phyloP scores from a whole-genome alignment of 169 alveolate species.

The Theileria parva region DNA sequence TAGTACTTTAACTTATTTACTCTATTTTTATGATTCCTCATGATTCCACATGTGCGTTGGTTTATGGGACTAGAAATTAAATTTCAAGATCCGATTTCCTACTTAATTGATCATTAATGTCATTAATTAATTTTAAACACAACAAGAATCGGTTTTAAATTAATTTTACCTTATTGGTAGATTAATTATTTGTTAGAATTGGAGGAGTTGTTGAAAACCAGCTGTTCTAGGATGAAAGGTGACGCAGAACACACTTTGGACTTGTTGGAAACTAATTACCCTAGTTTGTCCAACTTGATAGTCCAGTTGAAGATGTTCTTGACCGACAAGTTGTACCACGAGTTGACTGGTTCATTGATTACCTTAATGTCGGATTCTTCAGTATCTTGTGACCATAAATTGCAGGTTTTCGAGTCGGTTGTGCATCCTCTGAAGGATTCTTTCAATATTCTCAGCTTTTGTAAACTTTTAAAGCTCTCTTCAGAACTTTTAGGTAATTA shows the following conservation, averaged over 20 bases:
- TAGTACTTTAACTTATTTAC: neutral
- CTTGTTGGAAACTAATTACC: constrained; percentile 53
- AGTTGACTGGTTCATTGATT: constrained; percentile 54
- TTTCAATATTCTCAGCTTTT: constrained; percentile 52
- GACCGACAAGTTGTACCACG: constrained; percentile 62
- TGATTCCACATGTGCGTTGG: neutral
- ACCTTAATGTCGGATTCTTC: constrained; percentile 20
- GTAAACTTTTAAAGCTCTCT: constrained; percentile 34
- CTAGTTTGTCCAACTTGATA: constrained; percentile 43
- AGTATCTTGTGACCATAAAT: constrained; percentile 51
- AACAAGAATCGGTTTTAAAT: neutral
- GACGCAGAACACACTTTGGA: constrained; percentile 56
- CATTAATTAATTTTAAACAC: neutral
- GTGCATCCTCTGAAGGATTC: constrained; percentile 67
- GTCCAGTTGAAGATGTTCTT: constrained; percentile 46
- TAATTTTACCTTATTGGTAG: neutral
- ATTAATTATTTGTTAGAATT: neutral
- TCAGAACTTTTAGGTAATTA: constrained; percentile 61
- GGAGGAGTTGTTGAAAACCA: neutral
- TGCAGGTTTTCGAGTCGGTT: constrained; percentile 56
- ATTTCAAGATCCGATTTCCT: neutral
- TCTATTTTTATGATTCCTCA: neutral
- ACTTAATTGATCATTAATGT: neutral
- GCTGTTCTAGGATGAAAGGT: constrained; percentile 47
- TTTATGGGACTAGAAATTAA: neutral